Percentiles rank a stretch among this genome's conserved stretches.
Conservation (phyloP, 2,329 filamentous ascomycete genomes). For the Fusarium brachygibbosum region DNA sequence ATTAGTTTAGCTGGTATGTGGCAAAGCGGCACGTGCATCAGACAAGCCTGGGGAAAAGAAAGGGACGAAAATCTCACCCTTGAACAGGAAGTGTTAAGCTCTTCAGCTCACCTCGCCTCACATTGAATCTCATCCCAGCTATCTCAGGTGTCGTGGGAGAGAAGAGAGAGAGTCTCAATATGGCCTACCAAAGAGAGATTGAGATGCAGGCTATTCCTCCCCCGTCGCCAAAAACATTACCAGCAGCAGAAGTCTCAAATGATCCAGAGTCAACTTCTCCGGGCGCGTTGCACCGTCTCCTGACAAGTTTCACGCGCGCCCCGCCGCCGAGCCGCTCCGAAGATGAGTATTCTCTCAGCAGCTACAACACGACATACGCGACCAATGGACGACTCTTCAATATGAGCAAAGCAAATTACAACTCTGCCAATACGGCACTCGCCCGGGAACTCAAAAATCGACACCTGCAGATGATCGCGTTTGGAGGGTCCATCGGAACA, state of each 20-base stretch:
- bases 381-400: constrained; percentile 60
- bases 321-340: constrained; percentile 16
- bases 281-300: constrained; percentile 15
- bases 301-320: constrained; percentile 35
- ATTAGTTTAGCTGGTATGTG: constrained; percentile 16
- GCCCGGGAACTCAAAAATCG: constrained; percentile 82
- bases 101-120: constrained; percentile 1
- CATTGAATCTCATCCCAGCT: neutral
- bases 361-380: constrained; percentile 20
- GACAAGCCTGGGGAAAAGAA: constrained; percentile 14
- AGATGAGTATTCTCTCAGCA: constrained; percentile 30
- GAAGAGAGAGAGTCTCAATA: constrained; percentile 30
- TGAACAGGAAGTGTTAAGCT: neutral
- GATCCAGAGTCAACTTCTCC: neutral
- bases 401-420: constrained; percentile 70
- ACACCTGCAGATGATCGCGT: constrained; percentile 62
- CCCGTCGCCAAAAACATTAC: constrained; percentile 3
- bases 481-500: constrained; percentile 89
- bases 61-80: constrained; percentile 3
- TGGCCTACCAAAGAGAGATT: constrained; percentile 39
- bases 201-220: constrained; percentile 36
- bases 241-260: neutral
- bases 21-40: constrained; percentile 24
- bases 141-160: neutral
- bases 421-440: constrained; percentile 81